Percentiles rank a stretch among this genome's conserved stretches.
Evolutionary conservation across 1,284 basidiomycete genomes (phyloP).

Genomic region (Ganoderma lucidum): DNA sequence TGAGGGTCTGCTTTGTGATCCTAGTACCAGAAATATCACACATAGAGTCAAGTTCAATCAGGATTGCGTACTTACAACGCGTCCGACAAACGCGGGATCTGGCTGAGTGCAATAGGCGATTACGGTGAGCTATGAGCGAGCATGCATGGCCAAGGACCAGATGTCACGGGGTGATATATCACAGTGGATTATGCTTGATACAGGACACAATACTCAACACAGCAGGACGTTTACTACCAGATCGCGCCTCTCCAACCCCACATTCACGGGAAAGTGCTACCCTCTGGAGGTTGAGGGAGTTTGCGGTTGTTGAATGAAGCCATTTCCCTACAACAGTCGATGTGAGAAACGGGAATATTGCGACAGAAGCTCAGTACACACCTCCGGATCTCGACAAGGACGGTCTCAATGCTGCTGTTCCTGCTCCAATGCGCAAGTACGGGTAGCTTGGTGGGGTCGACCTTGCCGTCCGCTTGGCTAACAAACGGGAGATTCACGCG

Average conservation of each 20-base stretch:
- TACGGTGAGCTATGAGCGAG: not conserved
- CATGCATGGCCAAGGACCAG: not conserved
- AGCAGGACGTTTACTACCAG: conserved; percentile 30
- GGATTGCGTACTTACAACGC: no score
- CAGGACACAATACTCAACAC: conserved; percentile 34
- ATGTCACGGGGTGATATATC: not conserved
- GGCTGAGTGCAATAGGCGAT: not conserved
- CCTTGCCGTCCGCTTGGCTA: conserved; percentile 75
- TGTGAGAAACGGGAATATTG: conserved; percentile 5
- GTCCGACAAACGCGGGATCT: not conserved
- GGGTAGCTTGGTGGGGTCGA: conserved; percentile 75
- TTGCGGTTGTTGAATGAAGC: conserved; percentile 91
- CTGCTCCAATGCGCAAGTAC: conserved; percentile 81
- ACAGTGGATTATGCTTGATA: conserved; percentile 25
- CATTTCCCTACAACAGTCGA: conserved; percentile 80
- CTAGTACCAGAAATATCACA: not conserved
- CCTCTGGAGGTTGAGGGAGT: conserved; percentile 94
- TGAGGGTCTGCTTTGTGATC: not conserved
- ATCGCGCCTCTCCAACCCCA: conserved; percentile 15
- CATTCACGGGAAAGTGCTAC: conserved; percentile 65
- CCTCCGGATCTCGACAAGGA: conserved; percentile 93
- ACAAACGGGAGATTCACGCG: conserved; percentile 98
- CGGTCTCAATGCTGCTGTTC: conserved; percentile 82
- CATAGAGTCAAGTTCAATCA: not conserved
- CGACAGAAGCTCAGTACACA: conserved; percentile 48